Evolutionary conservation across 2,329 filamentous ascomycete genomes (phyloP), one percentile per base, ranked within the genome.

Genomic region (Diaporthe sp.): DNA sequence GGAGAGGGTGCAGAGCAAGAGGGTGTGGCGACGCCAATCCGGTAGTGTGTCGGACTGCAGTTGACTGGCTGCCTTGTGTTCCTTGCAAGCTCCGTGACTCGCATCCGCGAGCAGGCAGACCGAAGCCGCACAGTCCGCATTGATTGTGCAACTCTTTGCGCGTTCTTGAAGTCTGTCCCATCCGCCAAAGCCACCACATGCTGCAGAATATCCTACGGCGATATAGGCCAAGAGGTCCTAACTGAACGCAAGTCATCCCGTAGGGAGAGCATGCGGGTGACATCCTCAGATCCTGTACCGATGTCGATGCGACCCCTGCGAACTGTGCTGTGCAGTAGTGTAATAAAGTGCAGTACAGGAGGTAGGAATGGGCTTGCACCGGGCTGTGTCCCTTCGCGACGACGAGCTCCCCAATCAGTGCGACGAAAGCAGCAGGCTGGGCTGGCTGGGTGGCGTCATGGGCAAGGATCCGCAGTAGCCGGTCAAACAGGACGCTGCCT

Each of bases 231-330:
- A 25, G 65, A 28, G 65, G 13, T 25, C n/a, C 22, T 42, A 7
- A 7, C 65, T 22, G 31, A 70, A 70, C 31, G 65, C 46, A 55
- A 53, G 65, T 55, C 65, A 55, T 70, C 65, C 46, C 34, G 49
- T 70, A 22, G 65, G 37, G 42, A 15, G 13, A 55, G 34, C 17
- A 39, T 53, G 65, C 65, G 13, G 46, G 46, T 39, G 46, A 51
- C 61, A 67, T 67, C 28, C 42, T 51, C 61, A 51, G 58, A 61
- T 61, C 34, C 58, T 42, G 58, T 49, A 25, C 22, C 62, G 62
- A 46, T 49, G 62, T 17, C 22, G 62, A 68, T 37, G 46, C 28
- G 46, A 53, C 44, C 46, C 46, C 49, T 25, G 49, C 65, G 46
- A 53, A 53, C 65, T 28, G 31, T 39, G 62, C 22, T 68, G 44